These are phyloP conservation scores for Gossypium schwendimanii DNA, from an alignment of 441 rosid species.

Conservation along the genomic window DNA sequence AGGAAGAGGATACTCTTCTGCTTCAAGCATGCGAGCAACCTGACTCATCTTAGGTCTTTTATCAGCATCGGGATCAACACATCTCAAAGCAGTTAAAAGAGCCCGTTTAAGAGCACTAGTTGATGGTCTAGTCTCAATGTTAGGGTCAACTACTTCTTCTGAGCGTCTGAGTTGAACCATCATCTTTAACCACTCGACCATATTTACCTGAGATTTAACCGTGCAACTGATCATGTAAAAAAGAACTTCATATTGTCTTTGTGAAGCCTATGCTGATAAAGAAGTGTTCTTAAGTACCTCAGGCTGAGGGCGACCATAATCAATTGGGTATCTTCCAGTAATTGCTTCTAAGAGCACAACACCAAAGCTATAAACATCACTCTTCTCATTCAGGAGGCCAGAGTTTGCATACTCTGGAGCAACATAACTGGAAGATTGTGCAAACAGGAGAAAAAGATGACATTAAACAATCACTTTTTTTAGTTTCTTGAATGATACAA, in stretches of 20 bases:
- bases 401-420: constrained; percentile 96
- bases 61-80: constrained; percentile 70
- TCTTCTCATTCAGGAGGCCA: constrained; percentile 76
- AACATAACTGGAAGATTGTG: constrained; percentile 50
- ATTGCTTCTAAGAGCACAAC: constrained; percentile 84
- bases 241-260: not conserved
- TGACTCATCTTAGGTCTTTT: constrained; percentile 81
- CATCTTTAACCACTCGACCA: constrained; percentile 76
- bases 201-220: constrained; percentile 45
- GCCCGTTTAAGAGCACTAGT: constrained; percentile 59
- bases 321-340: constrained; percentile 95
- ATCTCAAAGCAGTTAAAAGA: constrained; percentile 68
- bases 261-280: constrained; percentile 4
- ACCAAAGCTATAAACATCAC: constrained; percentile 76
- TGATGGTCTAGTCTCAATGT: constrained; percentile 50
- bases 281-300: constrained; percentile 47
- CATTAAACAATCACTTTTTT: constrained; percentile 1
- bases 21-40: constrained; percentile 72
- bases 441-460: constrained; percentile 1
- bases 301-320: constrained; percentile 66
- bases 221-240: constrained; percentile 12
- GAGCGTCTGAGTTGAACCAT: constrained; percentile 64
- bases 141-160: constrained; percentile 64
- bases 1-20: constrained; percentile 65
- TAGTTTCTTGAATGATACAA: constrained; percentile 3